These are phyloP conservation scores for Entrophospora sp. DNA, from an alignment of 192 early-diverging fungal species.

Conservation along the genomic window DNA sequence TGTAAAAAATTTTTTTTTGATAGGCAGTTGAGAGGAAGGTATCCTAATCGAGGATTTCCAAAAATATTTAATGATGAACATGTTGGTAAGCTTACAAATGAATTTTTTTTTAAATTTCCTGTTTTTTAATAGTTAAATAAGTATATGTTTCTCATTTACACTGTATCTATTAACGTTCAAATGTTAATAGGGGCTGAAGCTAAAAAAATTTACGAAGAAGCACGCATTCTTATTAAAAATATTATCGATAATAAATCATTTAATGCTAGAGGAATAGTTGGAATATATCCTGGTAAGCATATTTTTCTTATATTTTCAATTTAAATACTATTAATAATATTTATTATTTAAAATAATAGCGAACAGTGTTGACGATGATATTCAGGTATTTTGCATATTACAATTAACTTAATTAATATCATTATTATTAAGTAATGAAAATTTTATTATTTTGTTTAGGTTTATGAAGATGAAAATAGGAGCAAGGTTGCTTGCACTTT, in stretches of 20 bases:
- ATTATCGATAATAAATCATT: constrained; percentile 71
- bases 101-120: too few relatives aligned
- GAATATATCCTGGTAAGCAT: constrained; percentile 61
- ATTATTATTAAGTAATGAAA: neutral
- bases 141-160: neutral
- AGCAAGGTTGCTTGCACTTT: constrained; percentile 61
- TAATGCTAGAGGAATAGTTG: constrained; percentile 68
- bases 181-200: constrained; percentile 56
- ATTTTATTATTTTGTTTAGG: constrained; percentile 10
- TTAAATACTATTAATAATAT: neutral
- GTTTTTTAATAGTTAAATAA: too few relatives aligned
- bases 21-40: constrained; percentile 83
- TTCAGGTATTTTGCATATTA: constrained; percentile 56
- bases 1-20: neutral
- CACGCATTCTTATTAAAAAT: constrained; percentile 65
- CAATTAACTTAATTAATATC: neutral
- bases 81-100: constrained; percentile 44
- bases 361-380: constrained; percentile 83
- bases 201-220: constrained; percentile 82
- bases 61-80: constrained; percentile 96
- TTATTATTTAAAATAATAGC: constrained; percentile 27
- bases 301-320: neutral
- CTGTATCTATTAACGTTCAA: neutral
- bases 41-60: constrained; percentile 94
- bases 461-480: constrained; percentile 69